A percentile compares a stretch with the other conserved stretches of the same genome.
phyloP scores from a whole-genome alignment of 2,329 filamentous ascomycete genomes.

The Colletotrichum zoysiae region DNA sequence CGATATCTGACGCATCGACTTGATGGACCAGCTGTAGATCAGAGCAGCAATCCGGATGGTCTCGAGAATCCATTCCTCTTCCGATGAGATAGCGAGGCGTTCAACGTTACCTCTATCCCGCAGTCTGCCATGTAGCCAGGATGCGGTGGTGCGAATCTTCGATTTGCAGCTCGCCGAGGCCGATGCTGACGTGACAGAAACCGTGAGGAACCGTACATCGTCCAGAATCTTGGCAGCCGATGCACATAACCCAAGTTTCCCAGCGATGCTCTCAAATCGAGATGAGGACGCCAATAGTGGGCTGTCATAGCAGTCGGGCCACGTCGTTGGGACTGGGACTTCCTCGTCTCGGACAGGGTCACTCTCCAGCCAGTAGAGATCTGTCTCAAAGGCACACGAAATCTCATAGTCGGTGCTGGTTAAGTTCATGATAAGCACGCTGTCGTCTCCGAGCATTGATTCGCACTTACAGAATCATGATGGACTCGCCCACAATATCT shows the following conservation, averaged over 20 bases:
- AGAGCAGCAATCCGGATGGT: slow-evolving; percentile 45
- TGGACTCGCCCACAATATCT: slow-evolving; percentile 45
- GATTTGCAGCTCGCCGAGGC: slow-evolving; percentile 3
- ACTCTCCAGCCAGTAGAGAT: slow-evolving; percentile 45
- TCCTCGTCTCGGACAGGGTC: slow-evolving; percentile 34
- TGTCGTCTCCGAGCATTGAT: not conserved
- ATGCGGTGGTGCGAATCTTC: slow-evolving; percentile 44
- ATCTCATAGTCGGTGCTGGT: slow-evolving; percentile 49
- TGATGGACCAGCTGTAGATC: slow-evolving; percentile 47
- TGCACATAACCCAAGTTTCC: slow-evolving; percentile 38
- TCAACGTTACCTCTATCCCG: slow-evolving; percentile 2
- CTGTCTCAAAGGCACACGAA: slow-evolving; percentile 48
- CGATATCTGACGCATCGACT: slow-evolving; percentile 46
- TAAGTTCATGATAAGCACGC: not conserved
- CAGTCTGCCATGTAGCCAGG: slow-evolving; percentile 45
- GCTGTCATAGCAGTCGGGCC: slow-evolving; percentile 44
- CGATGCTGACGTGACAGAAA: slow-evolving; percentile 41
- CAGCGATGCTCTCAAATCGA: slow-evolving; percentile 40
- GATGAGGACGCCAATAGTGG: slow-evolving; percentile 45
- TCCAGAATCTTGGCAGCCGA: slow-evolving; percentile 47
- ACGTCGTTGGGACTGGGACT: slow-evolving; percentile 38
- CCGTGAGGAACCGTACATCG: slow-evolving; percentile 47
- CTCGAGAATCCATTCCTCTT: slow-evolving; percentile 43
- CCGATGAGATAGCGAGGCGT: not conserved
- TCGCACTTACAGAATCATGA: slow-evolving; percentile 36